Percentiles rank a stretch among this genome's conserved stretches.
Conservation (phyloP, 345 rosid genomes). For the Luvunga scandens region DNA sequence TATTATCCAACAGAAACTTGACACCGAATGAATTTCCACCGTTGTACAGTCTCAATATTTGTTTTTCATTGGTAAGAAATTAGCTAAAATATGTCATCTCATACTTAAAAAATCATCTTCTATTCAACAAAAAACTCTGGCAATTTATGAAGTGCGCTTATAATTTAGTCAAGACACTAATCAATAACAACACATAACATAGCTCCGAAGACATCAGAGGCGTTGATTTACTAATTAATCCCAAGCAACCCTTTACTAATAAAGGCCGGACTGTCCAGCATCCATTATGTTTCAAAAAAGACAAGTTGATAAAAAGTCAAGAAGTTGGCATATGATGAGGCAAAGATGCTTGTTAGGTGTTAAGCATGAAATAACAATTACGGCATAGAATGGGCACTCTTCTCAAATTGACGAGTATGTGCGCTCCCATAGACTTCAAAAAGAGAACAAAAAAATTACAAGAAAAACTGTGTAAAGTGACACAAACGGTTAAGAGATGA, state of each 20-base stretch:
- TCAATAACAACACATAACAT: background rate
- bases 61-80: background rate
- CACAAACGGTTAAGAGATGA: background rate
- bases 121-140: background rate
- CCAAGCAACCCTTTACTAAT: background rate
- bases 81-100: background rate
- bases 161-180: background rate
- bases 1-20: background rate
- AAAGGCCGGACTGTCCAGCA: background rate
- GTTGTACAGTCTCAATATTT: background rate
- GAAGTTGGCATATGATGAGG: background rate
- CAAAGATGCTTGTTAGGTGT: background rate
- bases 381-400: constrained; percentile 1
- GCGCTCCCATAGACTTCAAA: background rate
- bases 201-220: background rate
- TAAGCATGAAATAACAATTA: background rate
- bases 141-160: background rate
- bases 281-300: background rate
- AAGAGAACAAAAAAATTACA: background rate
- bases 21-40: background rate
- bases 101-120: background rate
- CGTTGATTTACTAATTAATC: background rate
- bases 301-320: background rate
- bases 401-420: background rate
- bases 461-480: background rate